These are phyloP conservation scores for Tetracentron sinense DNA, from an alignment of 164 flowering plant species.

Conservation along the genomic window DNA sequence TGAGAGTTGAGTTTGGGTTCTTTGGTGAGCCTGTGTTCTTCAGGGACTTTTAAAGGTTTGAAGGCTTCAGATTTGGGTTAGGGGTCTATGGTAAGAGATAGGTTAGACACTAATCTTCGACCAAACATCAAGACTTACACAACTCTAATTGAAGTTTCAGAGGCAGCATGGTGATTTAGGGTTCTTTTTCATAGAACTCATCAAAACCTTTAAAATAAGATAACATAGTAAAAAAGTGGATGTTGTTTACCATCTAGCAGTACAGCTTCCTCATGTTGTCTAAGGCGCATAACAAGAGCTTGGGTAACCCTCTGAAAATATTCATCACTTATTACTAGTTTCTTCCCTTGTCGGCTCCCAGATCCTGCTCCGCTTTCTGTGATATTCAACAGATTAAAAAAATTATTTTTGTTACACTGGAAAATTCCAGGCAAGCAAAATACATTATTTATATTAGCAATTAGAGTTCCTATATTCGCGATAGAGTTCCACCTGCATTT, in stretches of 20 bases:
- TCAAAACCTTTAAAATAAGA: background rate
- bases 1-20: background rate
- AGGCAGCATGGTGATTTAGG: too few species aligned
- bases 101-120: too few species aligned
- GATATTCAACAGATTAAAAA: conserved; percentile 5
- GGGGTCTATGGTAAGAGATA: too few species aligned
- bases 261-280: conserved; percentile 82
- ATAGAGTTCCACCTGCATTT: conserved; percentile 29
- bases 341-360: conserved; percentile 41
- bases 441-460: background rate
- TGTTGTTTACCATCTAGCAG: conserved; percentile 53
- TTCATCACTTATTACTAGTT: conserved; percentile 71
- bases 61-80: too few species aligned
- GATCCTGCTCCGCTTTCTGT: conserved; percentile 43
- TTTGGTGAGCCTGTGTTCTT: too few species aligned
- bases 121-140: too few species aligned
- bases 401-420: background rate
- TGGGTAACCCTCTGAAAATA: conserved; percentile 84
- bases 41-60: too few species aligned
- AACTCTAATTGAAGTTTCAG: too few species aligned
- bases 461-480: background rate
- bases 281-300: conserved; percentile 78
- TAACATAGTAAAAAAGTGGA: background rate
- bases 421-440: background rate
- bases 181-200: background rate